phyloP scores from a whole-genome alignment of 129 eudicot genomes.

The Mikania micrantha region DNA sequence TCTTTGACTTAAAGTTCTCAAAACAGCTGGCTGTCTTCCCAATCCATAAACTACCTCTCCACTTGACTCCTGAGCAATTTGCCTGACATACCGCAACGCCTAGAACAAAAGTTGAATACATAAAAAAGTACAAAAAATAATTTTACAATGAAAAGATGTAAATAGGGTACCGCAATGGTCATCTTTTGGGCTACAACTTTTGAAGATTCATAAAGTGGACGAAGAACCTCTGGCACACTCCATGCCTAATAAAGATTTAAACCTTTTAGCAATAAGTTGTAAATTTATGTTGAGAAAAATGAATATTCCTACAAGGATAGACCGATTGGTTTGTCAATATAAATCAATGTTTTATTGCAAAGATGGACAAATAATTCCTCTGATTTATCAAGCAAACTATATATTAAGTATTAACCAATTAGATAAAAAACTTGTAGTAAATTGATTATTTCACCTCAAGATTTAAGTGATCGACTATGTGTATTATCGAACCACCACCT shows the following conservation, averaged over 20 bases:
- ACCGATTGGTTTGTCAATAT: background rate
- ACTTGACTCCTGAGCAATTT: slow-evolving; percentile 82
- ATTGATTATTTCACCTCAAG: slow-evolving; percentile 45
- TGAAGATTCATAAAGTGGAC: slow-evolving; percentile 87
- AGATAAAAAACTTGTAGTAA: background rate
- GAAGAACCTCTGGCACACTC: slow-evolving; percentile 85
- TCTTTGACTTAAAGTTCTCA: slow-evolving; percentile 86
- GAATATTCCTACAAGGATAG: background rate
- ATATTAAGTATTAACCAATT: background rate
- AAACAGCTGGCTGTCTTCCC: slow-evolving; percentile 93
- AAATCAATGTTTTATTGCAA: background rate
- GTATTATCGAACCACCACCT: slow-evolving; percentile 83
- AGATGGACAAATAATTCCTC: background rate
- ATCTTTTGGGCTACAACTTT: slow-evolving; percentile 83
- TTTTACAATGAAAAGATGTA: background rate
- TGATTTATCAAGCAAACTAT: background rate
- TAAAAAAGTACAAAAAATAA: background rate
- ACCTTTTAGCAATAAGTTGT: background rate
- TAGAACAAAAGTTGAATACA: slow-evolving; percentile 14
- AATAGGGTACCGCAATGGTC: slow-evolving; percentile 55
- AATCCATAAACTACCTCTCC: slow-evolving; percentile 72
- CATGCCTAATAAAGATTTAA: slow-evolving; percentile 40
- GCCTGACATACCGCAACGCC: slow-evolving; percentile 83
- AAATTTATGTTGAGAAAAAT: background rate
- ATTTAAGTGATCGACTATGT: slow-evolving; percentile 79